Evolutionary conservation across 768 basidiomycete species (phyloP), one percentile per base, ranked within the genome.

Genomic region (Pisolithus orientalis): DNA sequence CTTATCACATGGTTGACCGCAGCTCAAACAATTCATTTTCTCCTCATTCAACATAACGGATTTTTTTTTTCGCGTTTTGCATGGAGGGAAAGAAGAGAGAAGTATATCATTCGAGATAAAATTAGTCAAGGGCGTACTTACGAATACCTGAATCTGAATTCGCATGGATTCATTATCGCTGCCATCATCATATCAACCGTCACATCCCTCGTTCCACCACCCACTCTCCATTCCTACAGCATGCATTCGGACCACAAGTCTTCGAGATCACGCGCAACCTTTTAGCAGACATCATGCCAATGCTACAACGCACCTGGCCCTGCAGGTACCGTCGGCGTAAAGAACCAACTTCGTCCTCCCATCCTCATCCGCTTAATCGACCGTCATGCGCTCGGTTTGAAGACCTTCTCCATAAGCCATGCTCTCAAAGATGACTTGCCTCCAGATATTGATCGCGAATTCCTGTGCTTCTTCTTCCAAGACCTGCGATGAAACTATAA

Each of bases 341-440:
- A 53, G 45, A 49, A 58, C 53, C 53, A 55, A 56, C 34, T 9
- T 31, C 13, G 44, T 32, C 53, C 48, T 55, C 47, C 58, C 50
- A 11, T 50, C 39, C 39, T 38, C 51, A 39, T 39, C 58, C 47
- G 45, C 57, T 50, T 70, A 85, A 68, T 90, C 87, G 62, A 91
- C 84, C 72, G 87, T 76, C 81, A 89, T 82, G 66, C 79, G 81
- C 59, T 91, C 92, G 25, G 92, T 93, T 61, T 87, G 82, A 55
- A 95, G 75, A 39, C 92, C 92, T 68, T 94, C 90, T 56, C 82
- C 84, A 66, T 90, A 94, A 27, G 93, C 90, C 82, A 91, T 87
- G 62, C 91, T 93, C 75, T 97, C 94, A 65, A 95, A 95, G 47
- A 93, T 90, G 59, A 95, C 80, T 70, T 92, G 89, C 50, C 91